Evolutionary conservation across 768 basidiomycete species (phyloP), one percentile per base, ranked within the genome.

Genomic region (Phanerochaete sordida): DNA sequence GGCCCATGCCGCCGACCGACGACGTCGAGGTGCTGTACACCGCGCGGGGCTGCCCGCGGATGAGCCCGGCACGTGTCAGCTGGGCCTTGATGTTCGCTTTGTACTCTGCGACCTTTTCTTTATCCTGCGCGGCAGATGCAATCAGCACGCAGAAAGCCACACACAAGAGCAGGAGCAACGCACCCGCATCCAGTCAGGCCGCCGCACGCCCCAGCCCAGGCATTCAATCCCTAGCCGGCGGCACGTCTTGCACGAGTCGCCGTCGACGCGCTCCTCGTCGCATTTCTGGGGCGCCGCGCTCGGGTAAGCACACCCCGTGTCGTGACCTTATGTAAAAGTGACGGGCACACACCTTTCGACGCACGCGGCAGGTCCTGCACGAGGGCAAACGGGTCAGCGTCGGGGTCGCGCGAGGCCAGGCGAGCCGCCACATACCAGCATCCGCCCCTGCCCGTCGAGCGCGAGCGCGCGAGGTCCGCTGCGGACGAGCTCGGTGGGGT

Each of bases 141-240:
- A 26, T 62, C 55, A 56, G 59, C 24, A 37, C 55, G 31, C 49
- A 35, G 24, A 50, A 37, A 37, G n/a, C 21, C 43, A 16, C 49
- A n/a, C 27, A 21, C 46, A 35, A 11, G 24, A 26, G 7, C 21
- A 37, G 6, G 46, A 24, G 28, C 9, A 33, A 78, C 83, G 66
- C 64, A 93, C 90, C 65, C 90, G 76, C 90, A 93, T 91, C 90
- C 91, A 93, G 58, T 92, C 91, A n/a, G 91, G 91, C 54, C 91
- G 82, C 68, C 83, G 88, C 8, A 86, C 77, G 3, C 91, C 91
- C 91, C 91, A 93, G 13, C 91, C 91, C 3, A 93, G 78, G 73
- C 91, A 93, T 54, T 88, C 80, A 67, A 93, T 90, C 50, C 86
- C 87, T 37, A 93, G 78, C 53, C 91, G 88, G 60, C 84, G 80